phyloP scores from a whole-genome alignment of 2,329 filamentous ascomycete genomes.

The Microdochium bolleyi region DNA sequence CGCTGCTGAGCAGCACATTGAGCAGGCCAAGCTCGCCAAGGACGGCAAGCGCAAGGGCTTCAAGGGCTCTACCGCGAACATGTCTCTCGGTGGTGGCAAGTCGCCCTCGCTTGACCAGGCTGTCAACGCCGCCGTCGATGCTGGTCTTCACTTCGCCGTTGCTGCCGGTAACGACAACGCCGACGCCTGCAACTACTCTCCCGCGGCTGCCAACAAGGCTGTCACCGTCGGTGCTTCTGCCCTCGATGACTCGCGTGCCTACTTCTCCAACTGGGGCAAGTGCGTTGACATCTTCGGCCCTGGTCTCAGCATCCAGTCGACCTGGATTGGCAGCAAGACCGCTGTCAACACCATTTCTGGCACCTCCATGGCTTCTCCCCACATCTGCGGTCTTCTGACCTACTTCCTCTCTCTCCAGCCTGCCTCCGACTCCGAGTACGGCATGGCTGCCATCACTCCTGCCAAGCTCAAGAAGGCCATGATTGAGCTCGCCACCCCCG shows the following conservation, averaged over 20 bases:
- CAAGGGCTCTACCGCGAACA: constrained; percentile 99
- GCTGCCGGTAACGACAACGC: constrained; percentile 98
- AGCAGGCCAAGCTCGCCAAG: constrained; percentile 73
- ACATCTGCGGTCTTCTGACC: constrained; percentile 91
- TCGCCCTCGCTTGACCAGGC: constrained; percentile 83
- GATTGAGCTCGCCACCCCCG: constrained; percentile 73
- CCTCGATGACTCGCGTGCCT: constrained; percentile 89
- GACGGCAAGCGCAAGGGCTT: constrained; percentile 87
- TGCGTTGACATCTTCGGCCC: constrained; percentile 99
- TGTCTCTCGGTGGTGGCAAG: constrained; percentile 98
- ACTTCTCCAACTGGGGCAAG: constrained; percentile 99
- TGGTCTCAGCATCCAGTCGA: constrained; percentile 92
- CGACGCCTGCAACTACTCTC: constrained; percentile 98
- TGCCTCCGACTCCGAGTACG: constrained; percentile 79
- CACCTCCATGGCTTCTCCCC: constrained; percentile 98
- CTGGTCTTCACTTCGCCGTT: constrained; percentile 94
- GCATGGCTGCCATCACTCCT: constrained; percentile 81
- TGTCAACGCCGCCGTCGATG: constrained; percentile 87
- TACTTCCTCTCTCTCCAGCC: constrained; percentile 98
- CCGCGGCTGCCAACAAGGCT: constrained; percentile 82
- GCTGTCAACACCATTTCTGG: constrained; percentile 98
- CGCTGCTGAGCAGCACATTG: constrained; percentile 72
- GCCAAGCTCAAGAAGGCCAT: constrained; percentile 89
- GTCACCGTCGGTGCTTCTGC: constrained; percentile 95
- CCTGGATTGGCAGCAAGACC: constrained; percentile 95